Evolutionary conservation across 495 filamentous ascomycete genomes (phyloP).

Genomic region (Corynascus novoguineensis): DNA sequence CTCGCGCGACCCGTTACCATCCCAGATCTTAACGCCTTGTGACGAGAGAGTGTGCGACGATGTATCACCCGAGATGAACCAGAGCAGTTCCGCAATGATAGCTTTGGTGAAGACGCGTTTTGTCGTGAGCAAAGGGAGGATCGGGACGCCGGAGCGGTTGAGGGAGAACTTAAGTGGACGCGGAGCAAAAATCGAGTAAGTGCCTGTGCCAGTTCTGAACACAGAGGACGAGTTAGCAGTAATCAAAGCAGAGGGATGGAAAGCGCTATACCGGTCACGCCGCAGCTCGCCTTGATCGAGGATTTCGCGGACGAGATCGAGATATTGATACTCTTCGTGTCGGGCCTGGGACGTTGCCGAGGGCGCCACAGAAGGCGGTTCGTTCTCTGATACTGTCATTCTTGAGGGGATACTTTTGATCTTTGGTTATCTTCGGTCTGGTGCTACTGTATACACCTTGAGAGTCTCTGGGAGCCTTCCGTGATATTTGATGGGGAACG

Average conservation of each 20-base stretch:
- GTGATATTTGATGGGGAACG: not conserved
- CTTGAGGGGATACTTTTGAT: not conserved
- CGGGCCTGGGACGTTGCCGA: conserved; percentile 5
- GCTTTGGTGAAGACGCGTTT: conserved; percentile 94
- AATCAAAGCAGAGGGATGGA: not conserved
- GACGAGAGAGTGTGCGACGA: conserved; percentile 67
- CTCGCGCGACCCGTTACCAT: conserved; percentile 86
- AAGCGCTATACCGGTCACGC: conserved; percentile 21
- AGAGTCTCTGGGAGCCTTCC: not conserved
- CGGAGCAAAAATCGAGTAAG: conserved; percentile 81
- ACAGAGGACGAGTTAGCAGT: not conserved
- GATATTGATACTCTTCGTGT: conserved; percentile 32
- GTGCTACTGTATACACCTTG: not conserved
- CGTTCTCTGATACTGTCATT: conserved; percentile 17
- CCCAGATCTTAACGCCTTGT: conserved; percentile 92
- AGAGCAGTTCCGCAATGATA: conserved; percentile 88
- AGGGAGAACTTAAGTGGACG: conserved; percentile 80
- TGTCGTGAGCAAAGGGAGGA: conserved; percentile 90
- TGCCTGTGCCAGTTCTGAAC: conserved; percentile 83
- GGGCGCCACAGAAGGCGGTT: not conserved
- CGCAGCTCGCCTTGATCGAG: conserved; percentile 29
- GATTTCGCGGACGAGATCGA: conserved; percentile 31
- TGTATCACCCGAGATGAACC: conserved; percentile 85
- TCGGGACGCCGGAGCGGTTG: conserved; percentile 50
- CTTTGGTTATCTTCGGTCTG: too few species aligned